Conservation (phyloP, 139 green algal genomes). For the Chloropicon primus region DNA sequence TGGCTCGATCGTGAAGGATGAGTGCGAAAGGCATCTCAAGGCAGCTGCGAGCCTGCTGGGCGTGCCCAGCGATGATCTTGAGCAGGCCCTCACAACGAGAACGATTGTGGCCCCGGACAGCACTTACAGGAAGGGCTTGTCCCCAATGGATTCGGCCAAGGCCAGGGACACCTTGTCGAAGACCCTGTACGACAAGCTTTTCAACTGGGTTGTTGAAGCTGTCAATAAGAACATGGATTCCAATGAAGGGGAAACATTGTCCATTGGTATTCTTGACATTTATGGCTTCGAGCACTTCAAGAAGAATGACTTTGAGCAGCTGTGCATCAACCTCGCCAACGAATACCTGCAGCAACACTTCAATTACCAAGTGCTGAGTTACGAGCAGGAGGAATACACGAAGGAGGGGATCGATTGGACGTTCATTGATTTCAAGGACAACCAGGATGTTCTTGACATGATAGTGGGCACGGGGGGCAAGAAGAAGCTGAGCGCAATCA, state of each 20-base stretch:
- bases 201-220: neutral
- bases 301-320: conserved; percentile 29
- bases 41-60: conserved; percentile 35
- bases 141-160: neutral
- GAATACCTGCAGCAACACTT: conserved; percentile 12
- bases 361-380: conserved; percentile 10
- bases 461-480: conserved; percentile 3
- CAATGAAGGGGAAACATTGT: neutral
- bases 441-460: conserved; percentile 25
- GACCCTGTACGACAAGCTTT: conserved; percentile 1
- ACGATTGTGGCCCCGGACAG: neutral
- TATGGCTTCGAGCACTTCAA: conserved; percentile 12
- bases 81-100: neutral
- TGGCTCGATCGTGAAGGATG: neutral
- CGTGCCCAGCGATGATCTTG: conserved; percentile 30
- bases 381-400: conserved; percentile 20
- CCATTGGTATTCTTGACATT: conserved; percentile 10
- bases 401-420: conserved; percentile 8
- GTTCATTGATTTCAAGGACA: conserved; percentile 14
- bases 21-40: neutral
- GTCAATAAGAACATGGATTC: neutral
- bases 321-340: conserved; percentile 29
- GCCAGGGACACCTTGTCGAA: neutral
- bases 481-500: neutral
- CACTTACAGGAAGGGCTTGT: conserved; percentile 25